Evolutionary conservation across 257 asterid species (phyloP), one percentile per base, ranked within the genome.

Genomic region (Cynanchum wilfordii): DNA sequence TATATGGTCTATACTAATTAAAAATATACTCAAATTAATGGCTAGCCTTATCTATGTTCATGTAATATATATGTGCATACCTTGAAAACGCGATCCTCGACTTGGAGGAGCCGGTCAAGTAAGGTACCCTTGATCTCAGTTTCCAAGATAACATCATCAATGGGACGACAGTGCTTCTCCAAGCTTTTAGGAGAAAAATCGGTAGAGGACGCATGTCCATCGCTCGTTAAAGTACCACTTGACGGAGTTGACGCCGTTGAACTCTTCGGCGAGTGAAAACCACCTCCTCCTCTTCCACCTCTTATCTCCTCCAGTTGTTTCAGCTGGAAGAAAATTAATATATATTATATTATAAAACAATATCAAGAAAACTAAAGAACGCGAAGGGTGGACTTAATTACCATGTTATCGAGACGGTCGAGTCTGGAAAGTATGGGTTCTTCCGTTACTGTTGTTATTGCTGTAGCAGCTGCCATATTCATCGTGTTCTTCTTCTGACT

Each of bases 351-450:
- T 42, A 7, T 42, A 42, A 42, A 42, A 8, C 10, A 42, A 7
- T 11, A 42, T 7, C 9, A 42, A 42, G 11, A 7, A 42, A 10
- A 38, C 7, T 8, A 42, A 42, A 42, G 47, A 42, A 42, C 8
- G 47, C 47, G 47, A 42, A 10, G 47, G 47, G 54, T 13, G 19
- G 20, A 16, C 20, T 49, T 49, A 49, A 12, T 79, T 70, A 88
- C 96, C 22, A 87, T 82, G 75, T 76, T 69, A 62, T 87, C 96
- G 22, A 90, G 87, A 0, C 89, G 88, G 71, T 82, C 84, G 64
- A 90, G 79, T 63, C 95, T 81, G 20, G 87, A 78, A 79, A 88
- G 85, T 12, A 90, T 76, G n/a, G 96, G 96, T 82, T 85, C 90
- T 81, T 85, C 88, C 2, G 73, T 64, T 33, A 33, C 38, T 33